Conservation (phyloP, 352 stramenopile species). For the Phytophthora boehmeriae region DNA sequence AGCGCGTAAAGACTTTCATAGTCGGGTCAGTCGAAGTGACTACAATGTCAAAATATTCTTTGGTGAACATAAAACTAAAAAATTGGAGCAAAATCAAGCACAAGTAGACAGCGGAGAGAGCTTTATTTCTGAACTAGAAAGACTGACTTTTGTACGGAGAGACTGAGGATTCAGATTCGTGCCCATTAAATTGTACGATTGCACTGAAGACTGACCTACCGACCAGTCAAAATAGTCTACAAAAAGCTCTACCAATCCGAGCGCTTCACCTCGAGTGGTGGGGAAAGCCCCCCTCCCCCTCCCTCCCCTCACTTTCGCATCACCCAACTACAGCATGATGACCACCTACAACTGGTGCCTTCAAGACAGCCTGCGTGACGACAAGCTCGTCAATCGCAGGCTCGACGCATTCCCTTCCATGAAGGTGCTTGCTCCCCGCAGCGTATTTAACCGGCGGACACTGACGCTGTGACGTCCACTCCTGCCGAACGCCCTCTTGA, state of each 20-base stretch:
- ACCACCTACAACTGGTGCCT: constrained; percentile 5
- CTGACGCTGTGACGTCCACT: background rate
- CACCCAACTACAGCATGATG: constrained; percentile 1
- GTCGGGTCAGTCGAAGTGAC: no score
- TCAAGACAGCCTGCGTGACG: constrained; percentile 4
- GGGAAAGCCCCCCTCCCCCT: background rate
- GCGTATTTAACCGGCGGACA: background rate
- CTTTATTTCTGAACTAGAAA: constrained; percentile 5
- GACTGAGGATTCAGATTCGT: constrained; percentile 1
- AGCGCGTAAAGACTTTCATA: no score
- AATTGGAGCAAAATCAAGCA: no score
- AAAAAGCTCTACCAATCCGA: background rate
- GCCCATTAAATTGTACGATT: constrained; percentile 1
- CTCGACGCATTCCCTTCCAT: constrained; percentile 4
- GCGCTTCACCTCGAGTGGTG: constrained; percentile 1
- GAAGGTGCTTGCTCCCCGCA: constrained; percentile 4
- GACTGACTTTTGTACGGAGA: constrained; percentile 3
- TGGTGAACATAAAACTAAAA: no score
- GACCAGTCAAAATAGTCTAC: constrained; percentile 3
- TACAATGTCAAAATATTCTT: no score
- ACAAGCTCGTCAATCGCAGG: constrained; percentile 5
- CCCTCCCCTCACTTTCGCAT: background rate
- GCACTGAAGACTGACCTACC: background rate
- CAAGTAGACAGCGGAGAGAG: no score
- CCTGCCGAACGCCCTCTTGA: background rate